Conservation (phyloP, 768 basidiomycete genomes). For the Hygrophoropsis aurantiaca region DNA sequence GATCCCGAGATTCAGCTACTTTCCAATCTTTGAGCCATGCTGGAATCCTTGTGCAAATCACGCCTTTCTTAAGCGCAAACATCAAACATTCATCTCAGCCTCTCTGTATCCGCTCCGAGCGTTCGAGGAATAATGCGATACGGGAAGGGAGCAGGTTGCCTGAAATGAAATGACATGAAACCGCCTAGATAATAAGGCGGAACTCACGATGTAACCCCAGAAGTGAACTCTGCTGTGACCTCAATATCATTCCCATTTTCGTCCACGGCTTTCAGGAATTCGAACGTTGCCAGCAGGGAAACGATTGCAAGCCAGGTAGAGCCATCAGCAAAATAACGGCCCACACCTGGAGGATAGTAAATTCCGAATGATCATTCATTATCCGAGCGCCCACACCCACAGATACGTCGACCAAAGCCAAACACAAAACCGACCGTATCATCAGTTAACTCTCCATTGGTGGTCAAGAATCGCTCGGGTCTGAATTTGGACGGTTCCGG, state of each 20-base stretch:
- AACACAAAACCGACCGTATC: slow-evolving; percentile 10
- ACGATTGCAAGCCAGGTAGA: slow-evolving; percentile 7
- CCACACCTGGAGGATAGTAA: not conserved
- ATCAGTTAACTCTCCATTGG: slow-evolving; percentile 15
- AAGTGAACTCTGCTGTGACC: not conserved
- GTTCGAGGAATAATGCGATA: slow-evolving; percentile 12
- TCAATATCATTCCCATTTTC: not conserved
- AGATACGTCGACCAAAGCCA: slow-evolving; percentile 20
- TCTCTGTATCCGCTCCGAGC: too few species aligned
- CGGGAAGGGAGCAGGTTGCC: slow-evolving; percentile 11
- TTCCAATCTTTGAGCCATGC: too few species aligned
- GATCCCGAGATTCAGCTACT: too few species aligned
- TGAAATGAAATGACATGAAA: not conserved
- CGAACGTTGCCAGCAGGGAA: slow-evolving; percentile 3
- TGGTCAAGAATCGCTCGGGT: slow-evolving; percentile 37
- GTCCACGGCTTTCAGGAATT: not conserved
- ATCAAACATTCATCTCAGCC: too few species aligned
- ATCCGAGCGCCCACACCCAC: not conserved
- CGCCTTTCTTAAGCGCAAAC: too few species aligned
- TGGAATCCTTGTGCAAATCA: too few species aligned
- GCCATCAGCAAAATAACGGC: slow-evolving; percentile 3
- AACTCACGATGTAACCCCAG: not conserved
- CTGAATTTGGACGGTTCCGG: slow-evolving; percentile 38
- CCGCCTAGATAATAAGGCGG: not conserved
- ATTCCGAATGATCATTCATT: not conserved